Conservation (phyloP, 2,329 filamentous ascomycete genomes). For the Leptographium procerum region DNA sequence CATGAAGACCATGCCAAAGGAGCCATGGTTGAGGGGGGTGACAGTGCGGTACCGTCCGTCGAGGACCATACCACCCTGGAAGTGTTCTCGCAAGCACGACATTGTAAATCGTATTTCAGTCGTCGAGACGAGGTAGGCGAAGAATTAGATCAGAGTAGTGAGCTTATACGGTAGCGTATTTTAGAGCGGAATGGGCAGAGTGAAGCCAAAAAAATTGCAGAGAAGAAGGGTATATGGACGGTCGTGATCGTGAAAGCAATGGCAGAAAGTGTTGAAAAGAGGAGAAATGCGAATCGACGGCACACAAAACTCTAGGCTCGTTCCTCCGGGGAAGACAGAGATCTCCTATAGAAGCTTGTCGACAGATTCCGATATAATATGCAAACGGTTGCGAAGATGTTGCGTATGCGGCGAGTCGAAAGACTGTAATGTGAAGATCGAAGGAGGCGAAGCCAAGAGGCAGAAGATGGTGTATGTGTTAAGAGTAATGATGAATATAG, state of each 20-base stretch:
- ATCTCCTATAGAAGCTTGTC: neutral
- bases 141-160: constrained; percentile 8
- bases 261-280: constrained; percentile 5
- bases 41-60: constrained; percentile 84
- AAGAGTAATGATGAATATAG: neutral
- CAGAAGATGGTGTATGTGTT: neutral
- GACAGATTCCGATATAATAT: neutral
- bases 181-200: neutral
- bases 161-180: constrained; percentile 12
- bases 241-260: constrained; percentile 12
- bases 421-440: neutral
- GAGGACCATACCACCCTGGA: constrained; percentile 68
- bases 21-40: constrained; percentile 93
- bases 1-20: constrained; percentile 97
- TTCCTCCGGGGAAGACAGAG: constrained; percentile 9
- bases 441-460: neutral
- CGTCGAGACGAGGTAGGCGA: neutral
- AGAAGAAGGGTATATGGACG: constrained; percentile 18
- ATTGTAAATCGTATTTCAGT: constrained; percentile 27
- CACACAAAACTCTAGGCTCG: constrained; percentile 6
- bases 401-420: neutral
- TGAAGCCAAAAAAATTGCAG: constrained; percentile 13
- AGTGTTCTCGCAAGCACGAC: constrained; percentile 81
- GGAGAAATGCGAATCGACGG: constrained; percentile 3
- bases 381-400: neutral